Base-by-base conservation (phyloP, 164 flowering plant genomes). In the Magnolia sinica region DNA sequence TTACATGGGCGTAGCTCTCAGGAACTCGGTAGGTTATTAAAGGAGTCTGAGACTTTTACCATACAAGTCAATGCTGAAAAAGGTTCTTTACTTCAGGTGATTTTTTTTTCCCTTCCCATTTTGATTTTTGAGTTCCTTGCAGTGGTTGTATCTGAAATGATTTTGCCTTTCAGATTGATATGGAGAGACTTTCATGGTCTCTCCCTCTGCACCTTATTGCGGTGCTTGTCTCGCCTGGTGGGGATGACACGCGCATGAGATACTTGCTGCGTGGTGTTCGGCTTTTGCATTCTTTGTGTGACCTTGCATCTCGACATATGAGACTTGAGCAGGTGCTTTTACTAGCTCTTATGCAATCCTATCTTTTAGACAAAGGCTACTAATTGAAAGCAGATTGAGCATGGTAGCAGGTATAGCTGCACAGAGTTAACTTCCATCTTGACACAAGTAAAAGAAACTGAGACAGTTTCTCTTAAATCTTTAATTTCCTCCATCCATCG, bases 121-220 rank as follows among this genome's bases (percentile, higher is more conserved):
- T 52, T 71, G 29, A 58, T 72, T 68, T 63, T 71, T 68, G 1
- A 10, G 10, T 70, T 69, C 51, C 31, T 31, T 37, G 45, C 19
- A 71, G 58, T 64, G 65, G 23, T 68, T 50, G 18, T 66, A 3
- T 70, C 16, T 70, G 58, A 74, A 78, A 70, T 73, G 29, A 45
- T 73, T 68, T 64, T 37, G 50, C 71, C 24, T 84, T 84, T 85
- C 93, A 95, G 99, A 83, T 95, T 85, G 95, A 91, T 78, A 75
- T 89, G 83, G 97, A 93, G 78, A 91, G 81, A 64, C 86, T 93
- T 79, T 95, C 87, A 7, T 84, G 86, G 73, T 83, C 85, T 81
- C 92, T 96, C 63, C 94, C 98, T 7, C 65, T 91, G 83, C 99
- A 96, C 83, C 95, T 96, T 71, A 86, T 91, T 79, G 93, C 97